Percentiles rank a stretch among this genome's conserved stretches.
These are phyloP conservation scores for Fusarium burgessii DNA, from an alignment of 2,329 filamentous ascomycete species.

Conservation along the genomic window DNA sequence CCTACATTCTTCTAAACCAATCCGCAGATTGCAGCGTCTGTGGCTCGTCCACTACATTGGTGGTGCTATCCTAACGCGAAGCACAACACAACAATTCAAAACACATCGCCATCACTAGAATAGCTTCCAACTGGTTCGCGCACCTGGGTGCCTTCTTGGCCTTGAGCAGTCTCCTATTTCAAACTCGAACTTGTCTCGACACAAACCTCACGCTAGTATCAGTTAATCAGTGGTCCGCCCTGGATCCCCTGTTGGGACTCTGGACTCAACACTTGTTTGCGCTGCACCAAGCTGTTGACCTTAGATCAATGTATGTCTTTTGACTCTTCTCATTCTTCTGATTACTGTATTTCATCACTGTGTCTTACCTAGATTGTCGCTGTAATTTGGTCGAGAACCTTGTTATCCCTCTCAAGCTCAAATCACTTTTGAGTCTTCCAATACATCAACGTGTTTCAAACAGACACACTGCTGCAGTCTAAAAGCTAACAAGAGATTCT, in stretches of 20 bases:
- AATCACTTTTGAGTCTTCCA: neutral
- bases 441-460: neutral
- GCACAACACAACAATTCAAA: neutral
- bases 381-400: neutral
- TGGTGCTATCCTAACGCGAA: conserved; percentile 14
- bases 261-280: conserved; percentile 1
- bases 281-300: conserved; percentile 2
- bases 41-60: conserved; percentile 11
- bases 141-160: neutral
- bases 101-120: neutral
- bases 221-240: conserved; percentile 1
- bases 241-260: conserved; percentile 29
- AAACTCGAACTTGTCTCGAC: conserved; percentile 1
- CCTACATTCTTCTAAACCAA: neutral
- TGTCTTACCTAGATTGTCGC: neutral
- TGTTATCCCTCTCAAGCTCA: neutral
- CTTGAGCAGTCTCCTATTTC: neutral
- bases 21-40: neutral
- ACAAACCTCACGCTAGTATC: conserved; percentile 23
- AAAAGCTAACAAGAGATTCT: conserved; percentile 9
- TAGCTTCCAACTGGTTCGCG: conserved; percentile 8
- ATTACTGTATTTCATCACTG: neutral
- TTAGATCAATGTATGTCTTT: conserved; percentile 24
- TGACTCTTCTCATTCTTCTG: neutral
- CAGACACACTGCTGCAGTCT: neutral